Percentiles rank a stretch among this genome's conserved stretches.
Evolutionary conservation across 2,329 filamentous ascomycete genomes (phyloP).

Genomic region (Arthrobotrys entomopaga): DNA sequence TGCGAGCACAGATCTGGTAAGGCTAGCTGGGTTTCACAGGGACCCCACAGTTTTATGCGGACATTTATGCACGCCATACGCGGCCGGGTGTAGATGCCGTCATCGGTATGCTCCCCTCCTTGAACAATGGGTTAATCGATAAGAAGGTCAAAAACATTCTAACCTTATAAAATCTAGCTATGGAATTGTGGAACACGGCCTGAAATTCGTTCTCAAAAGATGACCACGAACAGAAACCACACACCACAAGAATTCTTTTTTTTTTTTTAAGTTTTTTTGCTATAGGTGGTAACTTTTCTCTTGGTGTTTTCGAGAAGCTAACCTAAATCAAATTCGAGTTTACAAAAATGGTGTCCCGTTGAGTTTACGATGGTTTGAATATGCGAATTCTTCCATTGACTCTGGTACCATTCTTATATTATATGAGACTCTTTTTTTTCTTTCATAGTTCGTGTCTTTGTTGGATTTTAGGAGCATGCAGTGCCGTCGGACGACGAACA

Average conservation of each 20-base stretch:
- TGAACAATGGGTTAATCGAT: slow-evolving; percentile 1
- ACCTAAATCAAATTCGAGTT: slow-evolving; percentile 1
- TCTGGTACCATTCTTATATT: slow-evolving; percentile 6
- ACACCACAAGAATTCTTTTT: not conserved
- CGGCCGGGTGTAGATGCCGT: slow-evolving; percentile 24
- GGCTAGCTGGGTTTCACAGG: slow-evolving; percentile 11
- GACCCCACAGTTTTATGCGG: slow-evolving; percentile 14
- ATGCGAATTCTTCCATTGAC: not conserved
- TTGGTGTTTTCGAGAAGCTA: not conserved
- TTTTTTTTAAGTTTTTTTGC: slow-evolving; percentile 2
- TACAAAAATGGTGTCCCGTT: slow-evolving; percentile 2
- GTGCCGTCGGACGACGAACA: not conserved
- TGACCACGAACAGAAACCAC: not conserved
- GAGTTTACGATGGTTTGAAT: not conserved
- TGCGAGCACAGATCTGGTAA: slow-evolving; percentile 8
- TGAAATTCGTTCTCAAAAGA: not conserved
- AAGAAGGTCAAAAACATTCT: not conserved
- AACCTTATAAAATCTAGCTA: slow-evolving; percentile 2
- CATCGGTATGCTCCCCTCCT: slow-evolving; percentile 14
- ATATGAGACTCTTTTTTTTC: not conserved
- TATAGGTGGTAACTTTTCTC: slow-evolving; percentile 3
- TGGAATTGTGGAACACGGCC: slow-evolving; percentile 9
- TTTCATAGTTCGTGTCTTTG: not conserved
- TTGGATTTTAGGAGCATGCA: slow-evolving; percentile 7
- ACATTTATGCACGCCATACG: slow-evolving; percentile 24